Evolutionary conservation across 225 moss, liverwort and hornwort species (phyloP), one percentile per base, ranked within the genome.

Genomic region (Physcomitrium patens): DNA sequence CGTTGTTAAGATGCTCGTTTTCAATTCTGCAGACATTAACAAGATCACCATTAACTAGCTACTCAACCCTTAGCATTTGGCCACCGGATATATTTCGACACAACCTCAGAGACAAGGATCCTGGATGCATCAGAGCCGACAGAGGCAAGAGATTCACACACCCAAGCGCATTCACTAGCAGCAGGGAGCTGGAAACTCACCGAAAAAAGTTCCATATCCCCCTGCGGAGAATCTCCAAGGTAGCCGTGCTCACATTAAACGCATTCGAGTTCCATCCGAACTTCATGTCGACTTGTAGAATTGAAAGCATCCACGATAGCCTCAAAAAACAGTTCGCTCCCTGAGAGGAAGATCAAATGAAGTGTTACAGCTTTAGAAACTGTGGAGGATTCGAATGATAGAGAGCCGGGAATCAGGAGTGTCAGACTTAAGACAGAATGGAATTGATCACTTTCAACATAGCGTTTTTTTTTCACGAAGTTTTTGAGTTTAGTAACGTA

Each of bases 141-240:
- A 37, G 31, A 4, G 31, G 31, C 0, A 37, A 37, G 31, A 7
- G 7, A 37, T 37, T 37, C 7, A 4, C 31, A 37, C 31, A 7
- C 54, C 26, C 50, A 0, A 28, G 18, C 0, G 12, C 60, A 13
- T 10, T 20, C 5, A 17, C 14, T 43, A 10, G 65, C 23, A 45
- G 53, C 17, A 47, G 49, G 10, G 28, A 24, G 50, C 20, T 44
- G 64, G 44, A 64, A 13, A 17, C 8, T 47, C 67, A 91, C 90
- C 90, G 62, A 70, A 86, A 92, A 73, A 89, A 95, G 64, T 92
- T 95, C 94, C 94, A 95, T 6, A 86, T 84, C 18, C 93, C 93
- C 57, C 93, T 84, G 62, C 93, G 84, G 7, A 91, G 58, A n/a
- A 95, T 75, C 78, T 92, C 91, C 75, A 95, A 67, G 52, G 79